These are phyloP conservation scores for Apiospora pterosperma DNA, from an alignment of 2,329 filamentous ascomycete genomes.

Conservation along the genomic window DNA sequence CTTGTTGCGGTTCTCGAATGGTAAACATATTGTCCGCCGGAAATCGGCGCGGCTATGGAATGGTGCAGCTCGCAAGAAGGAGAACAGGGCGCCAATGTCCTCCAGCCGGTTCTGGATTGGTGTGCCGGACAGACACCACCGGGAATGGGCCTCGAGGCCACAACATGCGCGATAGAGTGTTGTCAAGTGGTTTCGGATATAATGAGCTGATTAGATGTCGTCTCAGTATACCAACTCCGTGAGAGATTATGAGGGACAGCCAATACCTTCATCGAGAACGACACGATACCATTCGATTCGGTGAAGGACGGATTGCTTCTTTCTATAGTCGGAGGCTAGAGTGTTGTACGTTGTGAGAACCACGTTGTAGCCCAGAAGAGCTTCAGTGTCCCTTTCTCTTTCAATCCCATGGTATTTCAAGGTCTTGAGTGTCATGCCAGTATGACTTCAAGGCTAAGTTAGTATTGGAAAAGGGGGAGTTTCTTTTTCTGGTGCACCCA, in stretches of 20 bases:
- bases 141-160: background rate
- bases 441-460: background rate
- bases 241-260: no score
- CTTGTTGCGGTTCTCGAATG: background rate
- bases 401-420: background rate
- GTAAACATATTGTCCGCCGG: background rate
- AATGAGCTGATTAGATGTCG: background rate
- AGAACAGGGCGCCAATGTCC: background rate
- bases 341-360: background rate
- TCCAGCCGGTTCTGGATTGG: background rate
- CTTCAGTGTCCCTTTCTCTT: background rate
- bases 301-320: background rate
- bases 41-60: background rate
- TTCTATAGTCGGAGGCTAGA: background rate
- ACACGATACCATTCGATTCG: background rate
- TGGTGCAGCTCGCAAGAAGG: background rate
- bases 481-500: background rate
- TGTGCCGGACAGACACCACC: background rate
- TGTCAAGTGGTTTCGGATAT: background rate
- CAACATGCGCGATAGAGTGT: background rate
- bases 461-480: background rate
- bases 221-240: no score
- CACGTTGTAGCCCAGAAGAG: background rate
- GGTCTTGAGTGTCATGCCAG: background rate
- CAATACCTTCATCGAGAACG: slow-evolving; percentile 5